These are phyloP conservation scores for Termitomyces sp. DNA, from an alignment of 1,284 basidiomycete species.

Conservation along the genomic window DNA sequence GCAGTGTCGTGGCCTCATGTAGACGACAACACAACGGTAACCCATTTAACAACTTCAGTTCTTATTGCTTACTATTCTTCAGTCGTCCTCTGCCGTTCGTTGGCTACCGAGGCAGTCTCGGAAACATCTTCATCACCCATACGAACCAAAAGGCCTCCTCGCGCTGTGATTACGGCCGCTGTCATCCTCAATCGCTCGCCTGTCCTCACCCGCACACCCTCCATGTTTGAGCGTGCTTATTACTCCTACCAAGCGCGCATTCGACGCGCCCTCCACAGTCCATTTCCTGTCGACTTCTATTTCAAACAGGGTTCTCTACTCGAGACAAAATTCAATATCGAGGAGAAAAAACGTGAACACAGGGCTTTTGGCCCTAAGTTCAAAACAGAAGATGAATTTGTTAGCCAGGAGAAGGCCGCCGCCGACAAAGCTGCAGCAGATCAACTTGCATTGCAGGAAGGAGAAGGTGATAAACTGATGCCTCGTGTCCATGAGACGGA, in stretches of 20 bases:
- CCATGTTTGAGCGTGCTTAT: conserved; percentile 79
- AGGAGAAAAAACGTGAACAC: conserved; percentile 68
- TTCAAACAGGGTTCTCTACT: conserved; percentile 91
- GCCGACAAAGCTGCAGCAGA: conserved; percentile 48
- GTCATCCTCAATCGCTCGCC: conserved; percentile 85
- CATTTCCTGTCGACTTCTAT: conserved; percentile 88
- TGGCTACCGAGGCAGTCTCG: conserved; percentile 32
- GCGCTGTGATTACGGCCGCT: conserved; percentile 41
- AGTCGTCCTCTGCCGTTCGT: conserved; percentile 19
- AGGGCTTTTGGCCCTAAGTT: conserved; percentile 66
- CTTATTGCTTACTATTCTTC: background rate
- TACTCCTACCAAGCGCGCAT: conserved; percentile 84
- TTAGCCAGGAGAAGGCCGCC: conserved; percentile 37
- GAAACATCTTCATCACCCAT: conserved; percentile 17
- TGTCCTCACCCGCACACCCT: conserved; percentile 73
- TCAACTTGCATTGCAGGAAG: conserved; percentile 63
- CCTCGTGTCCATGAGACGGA: conserved; percentile 64
- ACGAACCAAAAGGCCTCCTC: conserved; percentile 25
- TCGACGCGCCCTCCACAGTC: conserved; percentile 82
- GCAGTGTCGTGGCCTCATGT: conserved; percentile 31
- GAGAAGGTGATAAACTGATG: conserved; percentile 57
- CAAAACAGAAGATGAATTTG: conserved; percentile 34
- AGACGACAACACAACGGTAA: conserved; percentile 28
- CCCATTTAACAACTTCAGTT: background rate
- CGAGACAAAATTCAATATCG: conserved; percentile 73